Evolutionary conservation across 169 alveolate genomes (phyloP).

Genomic region (Fabrea salina): DNA sequence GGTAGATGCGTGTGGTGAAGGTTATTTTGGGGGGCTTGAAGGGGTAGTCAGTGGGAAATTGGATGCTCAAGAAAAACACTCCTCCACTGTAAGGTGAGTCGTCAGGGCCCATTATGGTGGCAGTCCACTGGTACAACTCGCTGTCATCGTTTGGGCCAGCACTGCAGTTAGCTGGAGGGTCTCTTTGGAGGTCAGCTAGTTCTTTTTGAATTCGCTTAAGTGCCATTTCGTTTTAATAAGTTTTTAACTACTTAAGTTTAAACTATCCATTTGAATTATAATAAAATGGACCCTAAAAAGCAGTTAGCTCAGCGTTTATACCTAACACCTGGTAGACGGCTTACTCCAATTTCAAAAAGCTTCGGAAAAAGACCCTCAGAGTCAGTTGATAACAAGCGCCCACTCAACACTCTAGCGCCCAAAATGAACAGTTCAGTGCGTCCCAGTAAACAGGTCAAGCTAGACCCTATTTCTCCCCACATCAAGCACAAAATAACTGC

Average conservation of each 20-base stretch:
- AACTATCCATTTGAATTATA: not conserved
- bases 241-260: too few species aligned
- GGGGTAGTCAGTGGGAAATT: constrained; percentile 99
- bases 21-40: constrained; percentile 99
- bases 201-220: constrained; percentile 93
- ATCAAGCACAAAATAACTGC: not conserved
- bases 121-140: constrained; percentile 99
- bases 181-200: constrained; percentile 94
- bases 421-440: not conserved
- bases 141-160: constrained; percentile 97
- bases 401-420: constrained; percentile 3
- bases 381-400: not conserved
- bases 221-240: constrained; percentile 72
- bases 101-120: constrained; percentile 98
- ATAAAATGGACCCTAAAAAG: constrained; percentile 30
- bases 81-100: constrained; percentile 98
- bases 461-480: constrained; percentile 32
- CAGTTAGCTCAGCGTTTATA: constrained; percentile 30
- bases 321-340: not conserved
- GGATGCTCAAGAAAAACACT: constrained; percentile 95
- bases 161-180: constrained; percentile 99
- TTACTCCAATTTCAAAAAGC: not conserved
- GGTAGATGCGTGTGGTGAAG: constrained; percentile 98
- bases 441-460: not conserved
- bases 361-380: constrained; percentile 2